Base-by-base conservation (phyloP, 2,329 filamentous ascomycete species). In the Fusarium proliferatum region DNA sequence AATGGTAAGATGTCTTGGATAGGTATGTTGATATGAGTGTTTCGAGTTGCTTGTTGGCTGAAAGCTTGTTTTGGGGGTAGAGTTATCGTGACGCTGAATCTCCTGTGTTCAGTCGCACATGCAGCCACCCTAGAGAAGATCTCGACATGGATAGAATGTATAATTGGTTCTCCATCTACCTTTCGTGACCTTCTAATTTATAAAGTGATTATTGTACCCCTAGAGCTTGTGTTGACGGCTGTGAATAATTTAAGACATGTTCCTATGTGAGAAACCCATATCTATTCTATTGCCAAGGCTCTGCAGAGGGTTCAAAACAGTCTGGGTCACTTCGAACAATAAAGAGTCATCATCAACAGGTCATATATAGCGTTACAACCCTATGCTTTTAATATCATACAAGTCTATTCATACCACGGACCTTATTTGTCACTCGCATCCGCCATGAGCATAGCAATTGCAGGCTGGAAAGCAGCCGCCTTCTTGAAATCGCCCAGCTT, bases 401-500 rank as follows among this genome's bases (percentile, higher is more conserved):
- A 70, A 23, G 51, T 53, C 15, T 61, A 21, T 28, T 16, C 26
- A 34, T 64, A 7, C 36, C 23, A 21, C 15, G n/a, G 28, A 15
- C 38, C 26, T 71, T 28, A 67, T 46, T 76, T 69, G 16, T 74
- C 70, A 28, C 67, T 57, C 17, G 52, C 46, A 36, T 74, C 72
- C 3, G 61, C 59, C 53, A 78, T 33, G 59, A 78, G 60, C 66
- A 72, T 36, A 34, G 68, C 70, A 63, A 78, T 77, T 11, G 64
- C 75, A 42, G 76, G 75, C 41, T 78, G 76, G 46, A 76, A 78
- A 55, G 66, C 65, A 45, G 90, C 89, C 52, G 93, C 86, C 81
- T 91, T 86, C 68, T 88, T 88, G 72, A 94, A 93, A 73, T 94
- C 92, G 13, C 90, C 89, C 36, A 95, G 83, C 80, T 87, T 90